Base-by-base conservation (phyloP, 768 basidiomycete species). In the Kwoniella mangroviensis region DNA sequence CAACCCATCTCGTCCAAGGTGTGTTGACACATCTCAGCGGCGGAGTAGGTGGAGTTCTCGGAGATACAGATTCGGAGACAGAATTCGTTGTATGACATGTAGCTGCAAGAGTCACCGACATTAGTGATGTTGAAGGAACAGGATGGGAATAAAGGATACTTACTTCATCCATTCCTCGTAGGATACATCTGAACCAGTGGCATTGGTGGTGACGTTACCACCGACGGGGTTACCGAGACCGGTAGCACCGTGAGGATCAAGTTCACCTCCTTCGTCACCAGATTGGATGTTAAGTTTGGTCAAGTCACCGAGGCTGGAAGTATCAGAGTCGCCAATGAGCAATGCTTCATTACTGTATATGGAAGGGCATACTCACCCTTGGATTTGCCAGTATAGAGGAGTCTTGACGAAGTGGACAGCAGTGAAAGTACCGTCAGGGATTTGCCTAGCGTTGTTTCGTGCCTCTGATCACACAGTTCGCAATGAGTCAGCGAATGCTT, bases 31-130 rank as follows among this genome's bases (percentile, higher is more conserved):
- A 77, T 73, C 19, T 73, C 53, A 40, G 85, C 84, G 43, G 85
- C 82, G 40, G 81, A 75, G 75, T 78, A 78, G 59, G 78, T 81
- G 19, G 75, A 57, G 85, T 87, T 54, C 80, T 73, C 69, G 76
- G 83, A 71, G 87, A 88, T 83, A 63, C 80, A 82, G 67, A 85
- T 83, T 56, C 86, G 81, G 77, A 86, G 77, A 80, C 86, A 87
- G 82, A 84, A 87, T 71, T 85, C 79, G 69, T 77, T 79, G 76
- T 82, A 82, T 9, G 84, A 82, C 81, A 86, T 84, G 82, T 85
- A 86, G 78, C 76, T 79, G 68, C 26, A 52, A 61, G 54, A 26
- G 34, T 21, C 3, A 51, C 19, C 58, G 42, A 12, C 15, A n/a
- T 55, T 26, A 52, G 65, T 11, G 21, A n/a, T 22, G 45, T 10